phyloP scores from a whole-genome alignment of 768 basidiomycete genomes.

The Rhizopogon sp. region DNA sequence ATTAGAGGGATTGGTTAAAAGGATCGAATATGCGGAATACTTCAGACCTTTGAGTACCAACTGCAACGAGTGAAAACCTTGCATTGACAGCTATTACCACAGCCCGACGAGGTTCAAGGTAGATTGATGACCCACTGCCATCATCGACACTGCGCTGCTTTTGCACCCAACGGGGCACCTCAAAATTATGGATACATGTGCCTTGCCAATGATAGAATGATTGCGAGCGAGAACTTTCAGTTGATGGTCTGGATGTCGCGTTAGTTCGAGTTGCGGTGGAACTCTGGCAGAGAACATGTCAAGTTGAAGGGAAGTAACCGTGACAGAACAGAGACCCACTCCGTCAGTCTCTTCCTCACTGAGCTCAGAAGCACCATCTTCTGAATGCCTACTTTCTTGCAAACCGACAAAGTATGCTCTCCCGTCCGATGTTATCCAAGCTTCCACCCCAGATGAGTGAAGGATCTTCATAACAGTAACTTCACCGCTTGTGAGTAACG shows the following conservation, averaged over 20 bases:
- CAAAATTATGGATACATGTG: slow-evolving; percentile 73
- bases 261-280: slow-evolving; percentile 12
- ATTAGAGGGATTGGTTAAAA: neutral
- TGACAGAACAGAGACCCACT: slow-evolving; percentile 19
- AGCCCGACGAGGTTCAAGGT: slow-evolving; percentile 64
- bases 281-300: neutral
- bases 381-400: slow-evolving; percentile 30
- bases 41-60: slow-evolving; percentile 66
- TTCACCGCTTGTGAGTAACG: slow-evolving; percentile 19
- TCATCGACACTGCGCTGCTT: slow-evolving; percentile 61
- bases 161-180: slow-evolving; percentile 74
- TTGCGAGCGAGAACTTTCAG: slow-evolving; percentile 6
- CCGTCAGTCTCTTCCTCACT: slow-evolving; percentile 53
- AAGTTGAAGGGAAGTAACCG: neutral
- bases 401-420: slow-evolving; percentile 75
- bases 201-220: slow-evolving; percentile 54
- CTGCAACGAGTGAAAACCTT: slow-evolving; percentile 77
- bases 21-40: slow-evolving; percentile 2
- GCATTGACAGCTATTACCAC: slow-evolving; percentile 65
- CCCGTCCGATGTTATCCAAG: slow-evolving; percentile 85
- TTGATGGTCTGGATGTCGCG: slow-evolving; percentile 3
- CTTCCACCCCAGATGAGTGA: slow-evolving; percentile 62
- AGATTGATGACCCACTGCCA: slow-evolving; percentile 33
- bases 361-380: slow-evolving; percentile 2
- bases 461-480: slow-evolving; percentile 66